phyloP scores from a whole-genome alignment of 202 grass and related monocot genomes.

The Elaeis oleifera region DNA sequence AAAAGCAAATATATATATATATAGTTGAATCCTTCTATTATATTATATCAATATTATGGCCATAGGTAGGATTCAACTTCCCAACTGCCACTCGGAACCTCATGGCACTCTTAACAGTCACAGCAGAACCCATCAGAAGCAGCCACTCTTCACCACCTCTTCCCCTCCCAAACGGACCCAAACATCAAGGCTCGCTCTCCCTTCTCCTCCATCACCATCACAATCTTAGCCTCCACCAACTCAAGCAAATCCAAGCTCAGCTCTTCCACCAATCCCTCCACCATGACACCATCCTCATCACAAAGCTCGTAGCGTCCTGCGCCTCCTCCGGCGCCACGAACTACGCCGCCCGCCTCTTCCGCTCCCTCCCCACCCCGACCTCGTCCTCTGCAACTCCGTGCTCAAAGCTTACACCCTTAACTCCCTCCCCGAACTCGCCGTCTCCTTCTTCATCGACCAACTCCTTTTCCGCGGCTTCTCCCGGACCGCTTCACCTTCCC shows the following conservation, averaged over 20 bases:
- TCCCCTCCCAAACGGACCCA: too few relatives aligned
- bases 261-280: constrained; percentile 5
- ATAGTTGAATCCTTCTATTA: too few relatives aligned
- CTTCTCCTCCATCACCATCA: not conserved
- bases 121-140: too few relatives aligned
- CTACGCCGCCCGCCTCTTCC: constrained; percentile 7
- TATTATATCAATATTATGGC: too few relatives aligned
- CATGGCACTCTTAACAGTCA: too few relatives aligned
- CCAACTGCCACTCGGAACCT: too few relatives aligned
- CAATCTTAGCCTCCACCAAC: not conserved
- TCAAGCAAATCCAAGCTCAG: constrained; percentile 13
- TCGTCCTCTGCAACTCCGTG: constrained; percentile 1
- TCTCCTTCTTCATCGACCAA: constrained; percentile 2
- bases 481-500: too few relatives aligned
- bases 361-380: not conserved
- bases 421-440: constrained; percentile 7
- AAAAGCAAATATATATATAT: too few relatives aligned
- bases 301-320: constrained; percentile 2
- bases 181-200: not conserved
- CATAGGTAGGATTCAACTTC: too few relatives aligned
- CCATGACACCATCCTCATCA: constrained; percentile 14
- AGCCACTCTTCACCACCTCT: too few relatives aligned
- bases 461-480: not conserved
- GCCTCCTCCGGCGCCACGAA: constrained; percentile 1
- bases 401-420: constrained; percentile 9